phyloP scores from a whole-genome alignment of 495 filamentous ascomycete genomes.

The Baudoinia panamericana region DNA sequence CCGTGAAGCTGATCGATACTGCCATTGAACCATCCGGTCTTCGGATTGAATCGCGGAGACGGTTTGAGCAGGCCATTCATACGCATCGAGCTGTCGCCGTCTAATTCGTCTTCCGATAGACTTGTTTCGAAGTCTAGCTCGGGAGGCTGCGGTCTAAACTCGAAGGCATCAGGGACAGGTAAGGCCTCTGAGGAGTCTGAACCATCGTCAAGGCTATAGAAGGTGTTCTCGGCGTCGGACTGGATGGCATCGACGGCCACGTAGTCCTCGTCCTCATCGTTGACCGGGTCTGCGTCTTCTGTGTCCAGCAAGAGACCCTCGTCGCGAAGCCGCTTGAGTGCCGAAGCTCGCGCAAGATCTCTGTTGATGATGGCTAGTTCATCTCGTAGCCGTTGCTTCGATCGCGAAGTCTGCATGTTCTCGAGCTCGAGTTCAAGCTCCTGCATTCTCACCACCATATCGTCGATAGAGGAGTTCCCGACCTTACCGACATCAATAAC shows the following conservation, averaged over 20 bases:
- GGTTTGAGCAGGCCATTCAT: background rate
- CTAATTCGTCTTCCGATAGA: constrained; percentile 5
- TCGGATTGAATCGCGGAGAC: constrained; percentile 4
- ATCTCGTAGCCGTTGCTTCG: constrained; percentile 5
- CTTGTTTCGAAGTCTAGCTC: constrained; percentile 6
- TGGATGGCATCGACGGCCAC: background rate
- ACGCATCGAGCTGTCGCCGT: background rate
- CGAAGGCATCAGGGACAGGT: background rate
- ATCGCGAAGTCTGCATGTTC: background rate
- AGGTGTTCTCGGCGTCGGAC: constrained; percentile 3
- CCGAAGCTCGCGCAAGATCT: constrained; percentile 6
- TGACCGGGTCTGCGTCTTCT: background rate
- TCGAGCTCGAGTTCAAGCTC: constrained; percentile 18
- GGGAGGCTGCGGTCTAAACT: constrained; percentile 6
- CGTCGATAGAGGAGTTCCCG: too few species aligned
- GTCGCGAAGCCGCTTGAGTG: constrained; percentile 1
- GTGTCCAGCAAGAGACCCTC: background rate
- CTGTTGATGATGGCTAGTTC: constrained; percentile 9
- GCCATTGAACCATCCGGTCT: constrained; percentile 11
- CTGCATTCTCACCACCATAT: constrained; percentile 10
- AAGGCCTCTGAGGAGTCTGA: background rate
- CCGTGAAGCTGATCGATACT: constrained; percentile 8
- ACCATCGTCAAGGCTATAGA: background rate
- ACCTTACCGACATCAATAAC: too few species aligned
- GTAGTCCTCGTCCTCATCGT: constrained; percentile 2